Percentiles rank a stretch among this genome's conserved stretches.
phyloP scores from a whole-genome alignment of 1,139 yeast species.

The Diutina siamensis region DNA sequence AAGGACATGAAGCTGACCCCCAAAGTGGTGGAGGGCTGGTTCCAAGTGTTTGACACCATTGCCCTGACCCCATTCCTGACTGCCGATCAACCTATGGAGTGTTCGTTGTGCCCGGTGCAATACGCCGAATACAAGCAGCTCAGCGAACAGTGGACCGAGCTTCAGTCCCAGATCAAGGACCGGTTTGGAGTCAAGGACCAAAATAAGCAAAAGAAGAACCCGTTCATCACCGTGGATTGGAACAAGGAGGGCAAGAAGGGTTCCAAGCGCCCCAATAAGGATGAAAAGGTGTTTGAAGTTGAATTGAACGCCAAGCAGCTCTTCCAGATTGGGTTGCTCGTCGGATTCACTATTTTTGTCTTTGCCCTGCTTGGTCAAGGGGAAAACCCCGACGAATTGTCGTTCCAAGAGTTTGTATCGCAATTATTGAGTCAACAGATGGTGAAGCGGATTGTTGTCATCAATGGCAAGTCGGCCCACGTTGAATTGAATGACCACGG shows the following conservation, averaged over 20 bases:
- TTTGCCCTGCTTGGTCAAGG: not conserved
- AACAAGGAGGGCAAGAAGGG: not conserved
- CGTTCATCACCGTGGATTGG: not conserved
- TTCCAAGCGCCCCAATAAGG: not conserved
- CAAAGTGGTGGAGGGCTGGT: slow-evolving; percentile 19
- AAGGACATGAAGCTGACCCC: not conserved
- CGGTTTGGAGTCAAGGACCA: not conserved
- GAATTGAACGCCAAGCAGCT: not conserved
- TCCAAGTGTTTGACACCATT: slow-evolving; percentile 20
- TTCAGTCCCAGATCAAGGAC: not conserved
- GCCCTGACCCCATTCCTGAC: slow-evolving; percentile 17
- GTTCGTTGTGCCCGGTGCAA: not conserved
- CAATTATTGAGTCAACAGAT: slow-evolving; percentile 76
- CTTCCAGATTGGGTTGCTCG: slow-evolving; percentile 3
- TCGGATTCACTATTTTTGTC: not conserved
- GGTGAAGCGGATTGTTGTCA: slow-evolving; percentile 64
- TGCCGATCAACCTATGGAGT: not conserved
- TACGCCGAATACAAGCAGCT: not conserved
- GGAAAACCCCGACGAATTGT: slow-evolving; percentile 25
- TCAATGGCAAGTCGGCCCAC: slow-evolving; percentile 70
- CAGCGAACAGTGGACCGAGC: not conserved
- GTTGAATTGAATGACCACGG: slow-evolving; percentile 36
- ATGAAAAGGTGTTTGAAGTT: not conserved
- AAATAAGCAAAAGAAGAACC: not conserved
- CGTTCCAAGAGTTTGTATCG: slow-evolving; percentile 85